Conservation (phyloP, 306 rosid genomes). For the Acacia melanoxylon region DNA sequence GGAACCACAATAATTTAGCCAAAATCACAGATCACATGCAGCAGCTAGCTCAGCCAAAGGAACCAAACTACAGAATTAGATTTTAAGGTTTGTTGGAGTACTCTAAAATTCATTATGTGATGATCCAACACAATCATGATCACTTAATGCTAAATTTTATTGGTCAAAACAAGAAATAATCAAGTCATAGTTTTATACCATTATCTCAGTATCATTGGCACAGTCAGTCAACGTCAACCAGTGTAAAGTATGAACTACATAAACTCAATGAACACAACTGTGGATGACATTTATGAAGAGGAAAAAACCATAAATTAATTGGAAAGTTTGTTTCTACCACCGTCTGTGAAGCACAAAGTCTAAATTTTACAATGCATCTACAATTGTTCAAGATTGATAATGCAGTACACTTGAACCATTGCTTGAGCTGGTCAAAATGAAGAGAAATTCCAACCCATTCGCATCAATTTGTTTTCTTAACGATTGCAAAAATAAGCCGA, state of each 20-base stretch:
- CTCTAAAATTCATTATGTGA: not conserved
- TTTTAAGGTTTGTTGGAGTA: not conserved
- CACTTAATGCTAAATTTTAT: not conserved
- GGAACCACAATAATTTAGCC: constrained; percentile 2
- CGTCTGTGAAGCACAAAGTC: not conserved
- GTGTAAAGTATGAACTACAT: not conserved
- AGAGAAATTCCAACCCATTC: not conserved
- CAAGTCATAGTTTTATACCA: not conserved
- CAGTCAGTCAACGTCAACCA: not conserved
- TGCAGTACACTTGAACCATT: not conserved
- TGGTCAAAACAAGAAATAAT: constrained; percentile 6
- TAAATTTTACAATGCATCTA: not conserved
- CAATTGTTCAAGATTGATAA: not conserved
- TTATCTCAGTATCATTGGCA: not conserved
- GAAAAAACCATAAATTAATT: not conserved
- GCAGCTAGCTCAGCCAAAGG: not conserved
- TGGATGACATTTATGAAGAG: not conserved
- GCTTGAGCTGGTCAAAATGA: not conserved
- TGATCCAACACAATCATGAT: not conserved
- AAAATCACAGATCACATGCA: constrained; percentile 20
- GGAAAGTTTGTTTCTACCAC: not conserved
- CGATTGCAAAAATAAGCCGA: constrained; percentile 1
- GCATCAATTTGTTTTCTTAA: not conserved
- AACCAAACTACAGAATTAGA: constrained; percentile 5
- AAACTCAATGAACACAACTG: not conserved